Conservation (phyloP, 1,284 basidiomycete species). For the Farysia itapuensis region DNA sequence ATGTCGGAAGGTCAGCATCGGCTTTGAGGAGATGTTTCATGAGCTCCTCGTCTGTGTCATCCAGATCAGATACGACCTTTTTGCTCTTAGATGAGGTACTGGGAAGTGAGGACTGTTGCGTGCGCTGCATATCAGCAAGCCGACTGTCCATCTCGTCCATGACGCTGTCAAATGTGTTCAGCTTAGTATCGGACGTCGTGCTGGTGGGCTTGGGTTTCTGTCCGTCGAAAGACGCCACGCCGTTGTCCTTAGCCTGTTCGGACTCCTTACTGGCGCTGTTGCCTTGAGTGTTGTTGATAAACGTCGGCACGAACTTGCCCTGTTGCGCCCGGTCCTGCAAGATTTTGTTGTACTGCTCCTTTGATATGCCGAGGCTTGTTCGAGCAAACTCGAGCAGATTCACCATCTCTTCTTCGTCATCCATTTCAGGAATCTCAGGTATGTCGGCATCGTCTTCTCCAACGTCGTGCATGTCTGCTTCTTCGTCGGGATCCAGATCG, state of each 20-base stretch:
- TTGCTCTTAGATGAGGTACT: not conserved
- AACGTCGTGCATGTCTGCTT: not conserved
- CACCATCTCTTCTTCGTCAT: conserved; percentile 28
- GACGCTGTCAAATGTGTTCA: conserved; percentile 24
- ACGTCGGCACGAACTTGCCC: conserved; percentile 28
- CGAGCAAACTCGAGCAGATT: conserved; percentile 40
- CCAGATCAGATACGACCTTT: not conserved
- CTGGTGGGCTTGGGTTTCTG: not conserved
- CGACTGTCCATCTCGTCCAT: conserved; percentile 27
- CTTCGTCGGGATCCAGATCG: conserved; percentile 6
- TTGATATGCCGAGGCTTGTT: conserved; percentile 31
- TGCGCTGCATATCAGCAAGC: conserved; percentile 2
- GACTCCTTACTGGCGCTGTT: too few species aligned
- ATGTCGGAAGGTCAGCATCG: conserved; percentile 10
- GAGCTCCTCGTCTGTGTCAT: conserved; percentile 16
- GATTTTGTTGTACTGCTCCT: conserved; percentile 40
- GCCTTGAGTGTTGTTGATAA: not conserved
- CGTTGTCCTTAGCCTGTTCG: not conserved
- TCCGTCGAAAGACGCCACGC: not conserved
- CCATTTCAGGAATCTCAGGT: conserved; percentile 1
- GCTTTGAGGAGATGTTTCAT: conserved; percentile 17
- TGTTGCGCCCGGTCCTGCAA: conserved; percentile 16
- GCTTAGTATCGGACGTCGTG: not conserved
- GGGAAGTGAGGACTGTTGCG: not conserved
- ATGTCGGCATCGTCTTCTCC: conserved; percentile 3